Evolutionary conservation across 1,284 basidiomycete genomes (phyloP).

Genomic region (Leccinum angustisporum): DNA sequence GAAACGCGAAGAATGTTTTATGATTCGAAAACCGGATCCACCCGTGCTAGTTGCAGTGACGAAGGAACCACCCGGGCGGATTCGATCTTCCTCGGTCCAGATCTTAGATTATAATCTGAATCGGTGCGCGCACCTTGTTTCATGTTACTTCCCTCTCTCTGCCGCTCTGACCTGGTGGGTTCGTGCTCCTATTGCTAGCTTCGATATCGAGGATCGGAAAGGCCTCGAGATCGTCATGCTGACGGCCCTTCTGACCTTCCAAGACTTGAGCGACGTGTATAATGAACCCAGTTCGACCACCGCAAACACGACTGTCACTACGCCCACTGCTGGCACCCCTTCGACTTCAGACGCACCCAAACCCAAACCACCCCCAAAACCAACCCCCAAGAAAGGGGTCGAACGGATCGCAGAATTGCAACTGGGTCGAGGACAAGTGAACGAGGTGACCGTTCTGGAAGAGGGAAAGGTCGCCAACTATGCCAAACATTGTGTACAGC

Average conservation of each 20-base stretch:
- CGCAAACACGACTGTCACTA: constrained; percentile 11
- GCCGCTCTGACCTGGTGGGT: background rate
- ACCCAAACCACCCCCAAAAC: constrained; percentile 55
- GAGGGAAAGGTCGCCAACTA: constrained; percentile 68
- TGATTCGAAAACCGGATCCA: constrained; percentile 82
- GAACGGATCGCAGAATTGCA: constrained; percentile 71
- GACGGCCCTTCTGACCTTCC: constrained; percentile 72
- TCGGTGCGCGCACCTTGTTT: constrained; percentile 40
- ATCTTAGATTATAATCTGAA: constrained; percentile 85
- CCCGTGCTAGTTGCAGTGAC: constrained; percentile 79
- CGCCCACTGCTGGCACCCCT: background rate
- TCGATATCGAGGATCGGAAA: constrained; percentile 80
- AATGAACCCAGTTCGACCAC: constrained; percentile 32
- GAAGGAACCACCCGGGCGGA: constrained; percentile 66
- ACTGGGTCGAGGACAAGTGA: constrained; percentile 60
- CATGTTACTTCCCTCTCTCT: background rate
- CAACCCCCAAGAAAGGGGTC: constrained; percentile 59
- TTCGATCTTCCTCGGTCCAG: constrained; percentile 69
- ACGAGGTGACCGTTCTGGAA: constrained; percentile 69
- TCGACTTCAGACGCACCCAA: constrained; percentile 32
- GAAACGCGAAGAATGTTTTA: constrained; percentile 78
- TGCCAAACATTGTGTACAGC: constrained; percentile 60
- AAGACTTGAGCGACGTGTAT: constrained; percentile 65
- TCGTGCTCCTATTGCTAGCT: constrained; percentile 41
- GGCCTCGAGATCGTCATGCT: constrained; percentile 81